Conservation (phyloP, 768 basidiomycete genomes). For the Russula virescens region DNA sequence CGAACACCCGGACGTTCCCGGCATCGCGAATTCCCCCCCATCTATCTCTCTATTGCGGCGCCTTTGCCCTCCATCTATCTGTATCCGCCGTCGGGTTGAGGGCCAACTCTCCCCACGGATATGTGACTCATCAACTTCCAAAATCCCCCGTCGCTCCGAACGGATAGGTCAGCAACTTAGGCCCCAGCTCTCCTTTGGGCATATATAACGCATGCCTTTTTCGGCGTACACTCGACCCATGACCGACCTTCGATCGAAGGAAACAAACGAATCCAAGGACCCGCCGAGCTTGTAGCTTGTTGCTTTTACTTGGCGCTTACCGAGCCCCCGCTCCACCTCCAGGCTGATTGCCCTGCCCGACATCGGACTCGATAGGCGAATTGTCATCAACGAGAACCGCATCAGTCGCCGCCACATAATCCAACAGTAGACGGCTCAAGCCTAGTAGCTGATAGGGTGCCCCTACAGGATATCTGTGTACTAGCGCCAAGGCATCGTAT, state of each 20-base stretch:
- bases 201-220: not conserved
- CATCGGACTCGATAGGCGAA: not conserved
- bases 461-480: too few relatives aligned
- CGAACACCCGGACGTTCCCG: not conserved
- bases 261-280: not conserved
- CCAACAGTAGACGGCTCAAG: too few relatives aligned
- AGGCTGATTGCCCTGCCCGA: too few relatives aligned
- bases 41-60: not conserved
- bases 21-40: not conserved
- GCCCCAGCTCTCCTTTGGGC: not conserved
- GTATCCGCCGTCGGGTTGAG: not conserved
- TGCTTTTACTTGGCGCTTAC: slow-evolving; percentile 12
- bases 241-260: not conserved
- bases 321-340: not conserved
- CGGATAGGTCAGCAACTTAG: not conserved
- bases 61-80: not conserved
- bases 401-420: not conserved
- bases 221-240: not conserved
- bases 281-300: slow-evolving; percentile 16
- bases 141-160: not conserved
- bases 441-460: too few relatives aligned
- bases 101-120: not conserved
- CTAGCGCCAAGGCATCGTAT: too few relatives aligned
- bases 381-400: not conserved
- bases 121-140: not conserved